Evolutionary conservation across 805 yeast genomes (phyloP), one percentile per base, ranked within the genome.

Genomic region (Peterozyma toletana): DNA sequence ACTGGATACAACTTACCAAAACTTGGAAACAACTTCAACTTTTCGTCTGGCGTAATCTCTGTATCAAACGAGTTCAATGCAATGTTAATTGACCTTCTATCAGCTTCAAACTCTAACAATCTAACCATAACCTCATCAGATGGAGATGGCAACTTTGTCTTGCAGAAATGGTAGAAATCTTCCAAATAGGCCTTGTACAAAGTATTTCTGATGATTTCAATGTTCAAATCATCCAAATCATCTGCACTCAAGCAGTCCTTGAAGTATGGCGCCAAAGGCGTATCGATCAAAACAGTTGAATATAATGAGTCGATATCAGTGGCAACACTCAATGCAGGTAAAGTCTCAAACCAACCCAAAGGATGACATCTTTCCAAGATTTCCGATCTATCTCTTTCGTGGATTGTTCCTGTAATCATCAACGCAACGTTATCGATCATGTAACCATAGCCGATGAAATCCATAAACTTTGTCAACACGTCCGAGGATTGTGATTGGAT

Each of bases 381-480:
- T 58, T 93, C 99, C 36, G 79, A 66, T 57, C 86, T 80, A 64
- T 95, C 96, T 57, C 98, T 77, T 58, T 90, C 95, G 60, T 93
- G 99, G 48, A 93, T 77, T 0, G 99, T 89, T 17, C 99, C 99
- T 1, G 97, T 90, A 58, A 93, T 91, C 84, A 93, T 85, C 57
- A 93, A 72, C 18, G 93, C 86, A 35, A 93, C 96, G 63, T 93
- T 93, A 67, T 93, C 99, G 58, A 93, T 95, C 99, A 93, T 93
- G 67, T 95, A 93, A 10, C 97, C 95, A 60, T 90, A 93, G 38
- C 95, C 83, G 60, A 95, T 88, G 62, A 70, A 95, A 62, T 95
- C 96, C 80, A 93, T 75, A 59, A 91, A 89, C 61, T 80, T 78
- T 37, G 87, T 70, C 57, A 91, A 68, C 31, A 83, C 84, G 47